Base-by-base conservation (phyloP, 768 basidiomycete species). In the Neoboletus subvelutipes region DNA sequence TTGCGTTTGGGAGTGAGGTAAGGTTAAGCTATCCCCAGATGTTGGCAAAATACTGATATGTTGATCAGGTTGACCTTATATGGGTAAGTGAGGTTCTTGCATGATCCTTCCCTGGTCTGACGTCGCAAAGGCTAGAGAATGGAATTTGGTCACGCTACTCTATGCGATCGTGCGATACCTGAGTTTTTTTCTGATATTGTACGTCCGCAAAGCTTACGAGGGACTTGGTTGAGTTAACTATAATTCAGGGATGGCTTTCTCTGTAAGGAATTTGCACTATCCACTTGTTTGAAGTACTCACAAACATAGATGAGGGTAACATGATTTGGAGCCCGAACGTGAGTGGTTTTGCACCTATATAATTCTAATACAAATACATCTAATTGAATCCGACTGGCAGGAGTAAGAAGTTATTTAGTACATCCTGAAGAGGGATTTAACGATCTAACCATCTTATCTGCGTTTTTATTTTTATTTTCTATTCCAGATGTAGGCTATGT, bases 91-190 rank as follows among this genome's bases (percentile, higher is more conserved):
- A 22, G 2, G 0, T 41, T 48, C 7, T 37, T 11, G 8, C 12
- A 20, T 13, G 11, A 5, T 22, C 17, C 40, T 24, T 43, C 5
- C 22, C 29, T 28, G 20, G 11, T 41, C 39, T 52, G 22, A 56
- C 18, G 5, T 37, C n/a, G 39, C 34, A n/a, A 58, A 66, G 65
- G 42, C 53, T 33, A 56, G 36, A 36, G 26, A 55, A 45, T 66
- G 64, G 65, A 66, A 55, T 28, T 29, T 52, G 4, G 54, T 63
- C 46, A 66, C 64, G 1, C 26, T 60, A 4, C 51, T 66, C 1
- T 66, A 66, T 17, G 54, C 51, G 18, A 57, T 60, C 39, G 64
- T 63, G 43, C 64, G 65, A 42, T 66, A 65, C 39, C 17, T 63
- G 12, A 54, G 61, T n/a, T 57, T 63, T 42, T 45, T 55, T 41